Percentiles rank a stretch among this genome's conserved stretches.
Conservation (phyloP, 768 basidiomycete species). For the Melanogaster broomeanus region DNA sequence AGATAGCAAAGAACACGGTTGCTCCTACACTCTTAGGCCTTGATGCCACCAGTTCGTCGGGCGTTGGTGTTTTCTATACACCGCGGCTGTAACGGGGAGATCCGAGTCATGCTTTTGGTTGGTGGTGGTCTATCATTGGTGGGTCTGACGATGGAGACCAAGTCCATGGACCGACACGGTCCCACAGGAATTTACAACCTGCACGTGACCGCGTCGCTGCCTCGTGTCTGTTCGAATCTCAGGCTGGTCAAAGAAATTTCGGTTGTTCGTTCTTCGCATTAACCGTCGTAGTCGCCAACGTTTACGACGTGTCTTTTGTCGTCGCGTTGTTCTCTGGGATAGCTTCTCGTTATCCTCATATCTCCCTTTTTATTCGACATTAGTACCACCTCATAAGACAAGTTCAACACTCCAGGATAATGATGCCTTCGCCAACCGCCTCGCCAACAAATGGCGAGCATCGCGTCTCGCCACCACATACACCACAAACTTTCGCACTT, state of each 20-base stretch:
- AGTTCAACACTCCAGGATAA: conserved; percentile 10
- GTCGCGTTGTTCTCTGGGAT: conserved; percentile 1
- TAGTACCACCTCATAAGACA: conserved; percentile 11
- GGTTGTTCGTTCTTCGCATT: conserved; percentile 10
- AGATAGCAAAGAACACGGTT: too few relatives aligned
- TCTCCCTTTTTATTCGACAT: neutral
- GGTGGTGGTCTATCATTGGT: neutral
- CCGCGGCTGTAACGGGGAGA: too few relatives aligned
- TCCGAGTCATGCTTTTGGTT: too few relatives aligned
- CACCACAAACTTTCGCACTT: conserved; percentile 27
- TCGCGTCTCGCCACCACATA: conserved; percentile 32
- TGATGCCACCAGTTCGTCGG: too few relatives aligned
- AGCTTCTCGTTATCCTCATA: neutral
- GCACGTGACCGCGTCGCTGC: conserved; percentile 37
- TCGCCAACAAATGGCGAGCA: conserved; percentile 32
- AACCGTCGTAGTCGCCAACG: conserved; percentile 17
- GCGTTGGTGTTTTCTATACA: too few relatives aligned
- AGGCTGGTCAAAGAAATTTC: conserved; percentile 25
- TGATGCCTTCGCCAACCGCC: conserved; percentile 22
- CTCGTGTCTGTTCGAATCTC: conserved; percentile 36
- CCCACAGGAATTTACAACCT: conserved; percentile 20
- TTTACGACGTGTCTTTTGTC: conserved; percentile 18
- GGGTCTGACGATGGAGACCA: too few relatives aligned
- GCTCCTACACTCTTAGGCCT: too few relatives aligned
- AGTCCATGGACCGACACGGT: conserved; percentile 7